Evolutionary conservation across 805 yeast genomes (phyloP), one percentile per base, ranked within the genome.

Genomic region (Yarrowia hollandica): DNA sequence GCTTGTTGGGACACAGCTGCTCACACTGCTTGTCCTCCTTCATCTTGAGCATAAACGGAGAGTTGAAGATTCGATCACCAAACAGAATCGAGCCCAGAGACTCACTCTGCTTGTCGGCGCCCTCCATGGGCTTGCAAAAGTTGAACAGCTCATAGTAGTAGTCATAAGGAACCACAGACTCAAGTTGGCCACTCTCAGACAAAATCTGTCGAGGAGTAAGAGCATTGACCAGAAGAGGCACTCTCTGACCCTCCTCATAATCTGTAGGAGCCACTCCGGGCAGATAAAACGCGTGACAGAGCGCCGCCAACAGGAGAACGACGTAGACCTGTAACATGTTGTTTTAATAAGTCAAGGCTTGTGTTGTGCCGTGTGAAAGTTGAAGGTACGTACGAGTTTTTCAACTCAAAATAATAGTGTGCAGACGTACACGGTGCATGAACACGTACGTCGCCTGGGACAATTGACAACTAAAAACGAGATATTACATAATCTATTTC

Each of bases 251-350:
- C 61, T 81, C 77, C 44, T 79, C 76, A 69, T 92, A 94, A 54
- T 92, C 86, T 1, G 95, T 88, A 16, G 99, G 98, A 0, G 98
- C 96, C 21, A 90, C 94, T 8, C 98, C 98, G 0, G 98, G 98
- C 60, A 94, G 77, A 69, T 94, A 92, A 74, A 94, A 92, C 2
- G 85, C 96, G 55, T 63, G 59, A 16, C 72, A 71, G 15, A 63
- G 48, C 16, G 63, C 42, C 23, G 62, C 58, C 31, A 50, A 62
- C 41, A 15, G 44, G 21, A 33, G 34, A 60, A 59, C 38, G 48
- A 52, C 44, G 12, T 15, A 34, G 12, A 22, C 39, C 16, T 34
- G 39, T 14, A 34, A 12, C 34, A 31, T 31, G 6, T 6, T 25
- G 28, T 25, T n/a, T n/a, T n/a, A n/a, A n/a, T n/a, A n/a, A n/a